A percentile compares a stretch with the other conserved stretches of the same genome.
Evolutionary conservation across 2,329 filamentous ascomycete species (phyloP).

Genomic region (Pestalotiopsis sp.): DNA sequence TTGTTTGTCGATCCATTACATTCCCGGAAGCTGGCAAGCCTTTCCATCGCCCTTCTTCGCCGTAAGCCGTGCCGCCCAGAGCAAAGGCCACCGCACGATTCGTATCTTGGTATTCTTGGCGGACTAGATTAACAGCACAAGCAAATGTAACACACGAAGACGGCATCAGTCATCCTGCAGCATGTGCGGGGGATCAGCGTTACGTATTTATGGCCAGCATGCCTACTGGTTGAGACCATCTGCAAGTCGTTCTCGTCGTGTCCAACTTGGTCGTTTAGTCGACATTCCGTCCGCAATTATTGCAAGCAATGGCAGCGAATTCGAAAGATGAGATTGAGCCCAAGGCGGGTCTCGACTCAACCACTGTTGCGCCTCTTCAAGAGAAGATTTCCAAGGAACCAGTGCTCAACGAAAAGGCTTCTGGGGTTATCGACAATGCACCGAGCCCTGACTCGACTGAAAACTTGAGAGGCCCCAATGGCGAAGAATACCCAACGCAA

Average conservation of each 20-base stretch:
- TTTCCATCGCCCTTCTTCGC: not conserved
- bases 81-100: not conserved
- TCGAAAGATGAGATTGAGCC: not conserved
- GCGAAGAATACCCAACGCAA: constrained; percentile 50
- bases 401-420: not conserved
- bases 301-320: not conserved
- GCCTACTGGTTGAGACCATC: not conserved
- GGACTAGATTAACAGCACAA: not conserved
- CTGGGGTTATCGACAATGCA: not conserved
- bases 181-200: not conserved
- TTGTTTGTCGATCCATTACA: not conserved
- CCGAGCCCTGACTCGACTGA: not conserved
- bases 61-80: not conserved
- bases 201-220: not conserved
- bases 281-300: not conserved
- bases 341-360: not conserved
- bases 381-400: not conserved
- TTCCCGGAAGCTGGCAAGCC: not conserved
- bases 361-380: not conserved
- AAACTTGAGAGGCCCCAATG: constrained; percentile 23
- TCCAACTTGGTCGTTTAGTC: not conserved
- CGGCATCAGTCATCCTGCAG: not conserved
- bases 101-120: not conserved
- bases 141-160: not conserved
- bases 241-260: not conserved